phyloP scores from a whole-genome alignment of 2,329 filamentous ascomycete genomes.

The Pseudocercospora fuligena region DNA sequence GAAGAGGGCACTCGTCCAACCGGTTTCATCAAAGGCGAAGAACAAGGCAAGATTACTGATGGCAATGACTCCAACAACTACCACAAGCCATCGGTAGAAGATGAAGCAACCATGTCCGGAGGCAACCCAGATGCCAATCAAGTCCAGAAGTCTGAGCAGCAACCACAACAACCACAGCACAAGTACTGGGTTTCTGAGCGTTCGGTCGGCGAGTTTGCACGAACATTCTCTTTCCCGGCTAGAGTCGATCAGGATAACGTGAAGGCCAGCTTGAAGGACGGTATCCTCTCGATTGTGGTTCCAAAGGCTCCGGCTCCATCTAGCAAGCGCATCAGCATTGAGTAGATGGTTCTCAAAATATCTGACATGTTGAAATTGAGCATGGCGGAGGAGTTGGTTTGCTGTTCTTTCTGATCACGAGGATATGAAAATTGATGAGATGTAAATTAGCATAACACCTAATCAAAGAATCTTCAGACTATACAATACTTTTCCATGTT shows the following conservation, averaged over 20 bases:
- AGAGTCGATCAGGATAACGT: constrained; percentile 65
- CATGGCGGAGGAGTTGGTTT: constrained; percentile 15
- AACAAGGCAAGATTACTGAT: constrained; percentile 39
- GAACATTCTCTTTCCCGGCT: constrained; percentile 63
- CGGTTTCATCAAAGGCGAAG: constrained; percentile 46
- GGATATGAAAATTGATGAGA: constrained; percentile 13
- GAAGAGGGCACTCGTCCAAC: constrained; percentile 60
- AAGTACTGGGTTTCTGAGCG: constrained; percentile 74
- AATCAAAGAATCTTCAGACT: neutral
- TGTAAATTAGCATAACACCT: constrained; percentile 23
- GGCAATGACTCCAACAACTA: constrained; percentile 40
- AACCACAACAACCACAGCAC: constrained; percentile 33
- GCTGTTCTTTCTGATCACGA: constrained; percentile 12
- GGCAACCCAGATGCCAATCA: constrained; percentile 21
- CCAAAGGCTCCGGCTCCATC: constrained; percentile 59
- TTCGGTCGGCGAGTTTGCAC: constrained; percentile 63
- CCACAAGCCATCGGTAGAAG: constrained; percentile 69
- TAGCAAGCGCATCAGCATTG: constrained; percentile 60
- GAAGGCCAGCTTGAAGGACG: constrained; percentile 65
- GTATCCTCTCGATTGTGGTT: constrained; percentile 61
- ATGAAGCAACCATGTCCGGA: constrained; percentile 49
- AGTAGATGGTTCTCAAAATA: constrained; percentile 47
- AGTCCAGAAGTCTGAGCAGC: constrained; percentile 40
- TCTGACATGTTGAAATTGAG: neutral
- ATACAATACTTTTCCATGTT: neutral